phyloP scores from a whole-genome alignment of 2,329 filamentous ascomycete genomes.

The Aspergillus fijiensis region DNA sequence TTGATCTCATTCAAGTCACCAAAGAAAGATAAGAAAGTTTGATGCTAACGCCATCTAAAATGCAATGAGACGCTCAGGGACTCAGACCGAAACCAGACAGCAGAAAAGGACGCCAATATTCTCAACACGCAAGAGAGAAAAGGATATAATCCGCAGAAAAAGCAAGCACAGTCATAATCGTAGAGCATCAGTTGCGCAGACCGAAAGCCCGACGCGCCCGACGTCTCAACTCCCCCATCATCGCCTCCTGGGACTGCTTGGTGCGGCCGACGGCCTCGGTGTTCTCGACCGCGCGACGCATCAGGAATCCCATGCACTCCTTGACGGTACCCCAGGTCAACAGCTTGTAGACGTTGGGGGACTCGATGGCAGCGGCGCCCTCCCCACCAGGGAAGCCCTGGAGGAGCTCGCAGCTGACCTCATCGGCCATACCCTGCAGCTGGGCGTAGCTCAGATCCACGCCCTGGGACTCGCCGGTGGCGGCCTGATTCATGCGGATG shows the following conservation, averaged over 20 bases:
- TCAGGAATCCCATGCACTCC: conserved; percentile 60
- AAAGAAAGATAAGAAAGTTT: not conserved
- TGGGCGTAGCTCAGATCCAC: conserved; percentile 67
- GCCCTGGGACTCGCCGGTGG: conserved; percentile 41
- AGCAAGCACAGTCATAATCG: conserved; percentile 1
- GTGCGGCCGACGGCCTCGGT: conserved; percentile 61
- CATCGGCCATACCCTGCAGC: conserved; percentile 93
- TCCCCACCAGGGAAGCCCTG: conserved; percentile 39
- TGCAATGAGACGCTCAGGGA: conserved; percentile 25
- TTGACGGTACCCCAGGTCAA: conserved; percentile 60
- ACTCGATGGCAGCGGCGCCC: conserved; percentile 28
- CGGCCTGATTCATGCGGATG: conserved; percentile 47
- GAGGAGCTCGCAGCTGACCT: conserved; percentile 67
- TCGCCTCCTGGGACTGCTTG: conserved; percentile 41
- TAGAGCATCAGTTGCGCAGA: conserved; percentile 18
- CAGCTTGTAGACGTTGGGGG: conserved; percentile 58
- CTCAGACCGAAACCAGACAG: conserved; percentile 15
- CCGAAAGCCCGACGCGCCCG: conserved; percentile 28
- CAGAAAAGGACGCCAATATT: conserved; percentile 6
- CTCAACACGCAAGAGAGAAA: conserved; percentile 8
- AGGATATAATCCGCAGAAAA: conserved; percentile 1
- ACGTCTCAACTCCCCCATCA: conserved; percentile 37
- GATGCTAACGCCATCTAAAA: conserved; percentile 27
- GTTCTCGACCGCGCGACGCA: conserved; percentile 72
- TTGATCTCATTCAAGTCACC: too few relatives aligned